Conservation (phyloP, 2,329 filamentous ascomycete species). For the Colletotrichum shisoi region DNA sequence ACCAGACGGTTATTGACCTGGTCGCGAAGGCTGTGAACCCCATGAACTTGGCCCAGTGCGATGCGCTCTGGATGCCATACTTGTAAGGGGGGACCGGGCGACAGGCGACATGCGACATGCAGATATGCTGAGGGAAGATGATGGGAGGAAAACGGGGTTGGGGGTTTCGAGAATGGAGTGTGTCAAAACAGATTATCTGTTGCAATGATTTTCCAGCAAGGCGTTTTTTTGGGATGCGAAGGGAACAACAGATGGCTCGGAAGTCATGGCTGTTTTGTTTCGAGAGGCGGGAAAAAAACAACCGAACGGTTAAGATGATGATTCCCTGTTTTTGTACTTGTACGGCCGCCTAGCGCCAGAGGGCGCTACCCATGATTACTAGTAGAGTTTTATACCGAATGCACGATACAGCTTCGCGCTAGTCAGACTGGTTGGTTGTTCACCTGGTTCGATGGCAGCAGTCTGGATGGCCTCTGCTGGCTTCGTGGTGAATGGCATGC, state of each 20-base stretch:
- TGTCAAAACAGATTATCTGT: neutral
- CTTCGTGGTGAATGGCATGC: neutral
- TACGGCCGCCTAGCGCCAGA: constrained; percentile 18
- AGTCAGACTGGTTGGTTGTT: constrained; percentile 21
- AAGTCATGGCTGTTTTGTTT: constrained; percentile 1
- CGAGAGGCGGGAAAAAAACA: constrained; percentile 6
- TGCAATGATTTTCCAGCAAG: constrained; percentile 36
- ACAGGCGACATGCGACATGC: no score
- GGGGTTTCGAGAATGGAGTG: neutral
- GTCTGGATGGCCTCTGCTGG: neutral
- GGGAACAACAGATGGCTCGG: neutral
- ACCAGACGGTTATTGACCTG: constrained; percentile 95
- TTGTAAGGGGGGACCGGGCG: constrained; percentile 71
- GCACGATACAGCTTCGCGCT: constrained; percentile 10
- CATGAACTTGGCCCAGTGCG: constrained; percentile 83
- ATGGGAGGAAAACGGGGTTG: neutral
- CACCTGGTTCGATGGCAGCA: neutral
- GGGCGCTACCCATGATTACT: neutral
- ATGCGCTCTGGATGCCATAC: constrained; percentile 98
- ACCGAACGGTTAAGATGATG: constrained; percentile 9
- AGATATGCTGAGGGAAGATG: neutral
- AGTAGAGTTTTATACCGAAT: neutral
- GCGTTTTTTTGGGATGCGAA: constrained; percentile 28
- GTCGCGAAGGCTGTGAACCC: constrained; percentile 94
- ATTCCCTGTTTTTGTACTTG: constrained; percentile 31